phyloP scores from a whole-genome alignment of 805 yeast species.

The Diddensiella caesifluorescens region DNA sequence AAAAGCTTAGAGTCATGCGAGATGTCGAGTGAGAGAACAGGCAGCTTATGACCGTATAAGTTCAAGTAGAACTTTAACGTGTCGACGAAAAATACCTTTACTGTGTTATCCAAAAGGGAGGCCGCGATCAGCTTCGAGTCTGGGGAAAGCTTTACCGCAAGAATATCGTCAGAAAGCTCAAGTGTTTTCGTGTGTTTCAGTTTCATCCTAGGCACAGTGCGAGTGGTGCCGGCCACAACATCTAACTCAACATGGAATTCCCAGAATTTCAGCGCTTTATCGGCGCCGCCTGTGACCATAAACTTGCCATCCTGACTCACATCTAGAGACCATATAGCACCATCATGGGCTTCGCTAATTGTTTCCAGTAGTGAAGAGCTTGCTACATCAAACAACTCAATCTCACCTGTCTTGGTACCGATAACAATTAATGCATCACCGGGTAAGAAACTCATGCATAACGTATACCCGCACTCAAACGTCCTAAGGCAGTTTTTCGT shows the following conservation, averaged over 20 bases:
- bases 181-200: constrained; percentile 72
- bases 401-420: constrained; percentile 82
- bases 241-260: constrained; percentile 57
- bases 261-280: constrained; percentile 88
- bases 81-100: constrained; percentile 86
- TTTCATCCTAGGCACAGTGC: constrained; percentile 47
- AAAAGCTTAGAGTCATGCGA: constrained; percentile 82
- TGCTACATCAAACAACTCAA: constrained; percentile 82
- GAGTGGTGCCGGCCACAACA: constrained; percentile 66
- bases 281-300: constrained; percentile 90
- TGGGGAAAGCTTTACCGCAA: constrained; percentile 74
- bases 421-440: constrained; percentile 84
- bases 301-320: constrained; percentile 79
- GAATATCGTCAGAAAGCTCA: constrained; percentile 80
- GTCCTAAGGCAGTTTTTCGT: constrained; percentile 76
- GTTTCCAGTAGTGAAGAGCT: constrained; percentile 68
- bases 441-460: constrained; percentile 76
- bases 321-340: constrained; percentile 89
- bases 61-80: constrained; percentile 81
- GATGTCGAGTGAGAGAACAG: constrained; percentile 88
- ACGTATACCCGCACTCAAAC: constrained; percentile 82
- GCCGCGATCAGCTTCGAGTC: constrained; percentile 74
- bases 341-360: constrained; percentile 69
- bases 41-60: constrained; percentile 92
- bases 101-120: constrained; percentile 87